Evolutionary conservation across 441 rosid species (phyloP).

Genomic region (Bocquillonia castaneifolia): DNA sequence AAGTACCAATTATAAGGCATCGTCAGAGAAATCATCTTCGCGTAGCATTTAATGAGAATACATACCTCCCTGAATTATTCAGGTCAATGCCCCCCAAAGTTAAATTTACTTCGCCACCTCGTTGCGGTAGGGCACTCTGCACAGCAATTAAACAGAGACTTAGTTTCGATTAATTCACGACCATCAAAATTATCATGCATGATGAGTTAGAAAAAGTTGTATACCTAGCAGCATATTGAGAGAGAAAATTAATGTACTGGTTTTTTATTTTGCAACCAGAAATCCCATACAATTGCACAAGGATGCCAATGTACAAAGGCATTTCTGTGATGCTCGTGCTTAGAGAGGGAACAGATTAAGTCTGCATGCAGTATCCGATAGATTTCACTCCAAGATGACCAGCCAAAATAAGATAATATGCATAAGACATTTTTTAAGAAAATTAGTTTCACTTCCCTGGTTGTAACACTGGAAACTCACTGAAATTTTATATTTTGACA

Average conservation of each 20-base stretch:
- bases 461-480: background rate
- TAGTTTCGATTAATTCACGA: slow-evolving; percentile 6
- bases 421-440: background rate
- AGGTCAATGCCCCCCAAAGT: slow-evolving; percentile 96
- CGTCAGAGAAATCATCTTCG: slow-evolving; percentile 17
- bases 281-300: background rate
- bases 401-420: background rate
- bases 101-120: slow-evolving; percentile 90
- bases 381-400: no score
- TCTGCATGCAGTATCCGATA: background rate
- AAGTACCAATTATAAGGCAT: slow-evolving; percentile 26
- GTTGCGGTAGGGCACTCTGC: slow-evolving; percentile 86
- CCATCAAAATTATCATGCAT: background rate
- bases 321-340: background rate
- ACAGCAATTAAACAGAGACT: slow-evolving; percentile 22
- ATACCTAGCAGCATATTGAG: background rate
- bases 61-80: slow-evolving; percentile 95
- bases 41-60: slow-evolving; percentile 17
- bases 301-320: background rate
- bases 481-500: background rate
- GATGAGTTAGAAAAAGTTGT: background rate
- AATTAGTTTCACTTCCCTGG: background rate
- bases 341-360: background rate
- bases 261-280: background rate
- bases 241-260: background rate